Evolutionary conservation across 2,329 filamentous ascomycete species (phyloP), one percentile per base, ranked within the genome.

Genomic region (Didymella exigua): DNA sequence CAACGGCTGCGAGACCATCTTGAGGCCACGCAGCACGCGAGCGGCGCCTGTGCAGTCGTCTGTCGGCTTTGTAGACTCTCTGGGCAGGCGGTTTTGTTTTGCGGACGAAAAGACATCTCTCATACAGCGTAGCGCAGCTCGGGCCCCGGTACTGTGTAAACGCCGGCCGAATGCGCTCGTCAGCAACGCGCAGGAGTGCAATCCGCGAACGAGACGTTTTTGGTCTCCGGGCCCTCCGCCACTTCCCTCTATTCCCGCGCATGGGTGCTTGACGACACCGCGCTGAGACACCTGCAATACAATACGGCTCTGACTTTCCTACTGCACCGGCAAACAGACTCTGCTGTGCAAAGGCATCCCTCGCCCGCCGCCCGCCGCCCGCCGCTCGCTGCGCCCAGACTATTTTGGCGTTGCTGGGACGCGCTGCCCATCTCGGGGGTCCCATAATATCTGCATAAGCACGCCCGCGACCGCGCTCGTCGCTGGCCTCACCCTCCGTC

Each of bases 371-470:
- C 44, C 36, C 49, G 38, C 51, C 44, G 47, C 46, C 56, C 50
- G 41, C 57, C 41, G 41, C 56, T 53, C 55, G 49, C 53, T 52
- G 43, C 51, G 47, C 40, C 27, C 54, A 43, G 42, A 41, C 51
- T 54, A 36, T 38, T 30, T 49, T 47, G 50, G 49, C 49, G 38
- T 55, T 51, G 51, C 47, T 56, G 40, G 27, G 43, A 46, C 48
- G 37, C 37, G 31, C 26, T 44, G 50, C 51, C 59, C 46, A 30
- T 44, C 49, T 48, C 54, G 47, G 50, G 45, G 49, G 43, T 49
- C 40, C 54, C 52, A 52, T 58, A 58, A 59, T 59, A 59, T 59
- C 59, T 58, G 58, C 48, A 50, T 37, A 49, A 38, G 44, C 48
- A 41, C 34, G 37, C 38, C 40, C 46, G 49, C 44, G 46, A 43